These are phyloP conservation scores for Metschnikowia drakensbergensis DNA, from an alignment of 805 yeast genomes.

Conservation along the genomic window DNA sequence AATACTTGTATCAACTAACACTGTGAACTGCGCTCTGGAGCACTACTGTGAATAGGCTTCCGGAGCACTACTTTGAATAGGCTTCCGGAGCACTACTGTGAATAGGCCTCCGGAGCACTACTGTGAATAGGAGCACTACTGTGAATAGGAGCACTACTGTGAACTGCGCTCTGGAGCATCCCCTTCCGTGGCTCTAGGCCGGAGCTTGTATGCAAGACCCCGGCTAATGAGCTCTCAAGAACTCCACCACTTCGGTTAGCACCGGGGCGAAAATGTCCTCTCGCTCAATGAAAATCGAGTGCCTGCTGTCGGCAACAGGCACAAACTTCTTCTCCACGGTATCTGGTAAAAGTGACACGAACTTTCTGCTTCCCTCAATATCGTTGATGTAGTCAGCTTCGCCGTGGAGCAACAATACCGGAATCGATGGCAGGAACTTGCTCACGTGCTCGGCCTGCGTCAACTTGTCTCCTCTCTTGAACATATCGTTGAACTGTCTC, in stretches of 20 bases:
- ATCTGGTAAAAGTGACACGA: conserved; percentile 32
- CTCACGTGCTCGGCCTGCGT: conserved; percentile 34
- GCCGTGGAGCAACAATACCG: conserved; percentile 61
- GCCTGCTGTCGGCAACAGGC: conserved; percentile 35
- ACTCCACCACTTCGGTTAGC: conserved; percentile 36
- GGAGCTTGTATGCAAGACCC: too few relatives aligned
- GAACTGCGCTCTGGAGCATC: too few relatives aligned
- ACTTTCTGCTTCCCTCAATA: conserved; percentile 43
- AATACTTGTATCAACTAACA: too few relatives aligned
- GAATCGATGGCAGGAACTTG: conserved; percentile 36
- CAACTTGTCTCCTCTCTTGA: conserved; percentile 57
- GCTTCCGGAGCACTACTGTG: too few relatives aligned
- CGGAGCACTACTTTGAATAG: too few relatives aligned
- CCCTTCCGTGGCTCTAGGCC: too few relatives aligned
- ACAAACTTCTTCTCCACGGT: conserved; percentile 30
- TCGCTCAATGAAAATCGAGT: conserved; percentile 45
- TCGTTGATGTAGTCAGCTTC: conserved; percentile 59
- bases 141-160: too few relatives aligned
- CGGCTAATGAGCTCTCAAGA: conserved; percentile 17
- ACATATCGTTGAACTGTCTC: conserved; percentile 58
- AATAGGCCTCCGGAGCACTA: too few relatives aligned
- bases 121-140: too few relatives aligned
- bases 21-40: too few relatives aligned
- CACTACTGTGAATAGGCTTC: too few relatives aligned
- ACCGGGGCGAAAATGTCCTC: conserved; percentile 38